Evolutionary conservation across 352 stramenopile genomes (phyloP).

Genomic region (Hyaloperonospora brassicae): DNA sequence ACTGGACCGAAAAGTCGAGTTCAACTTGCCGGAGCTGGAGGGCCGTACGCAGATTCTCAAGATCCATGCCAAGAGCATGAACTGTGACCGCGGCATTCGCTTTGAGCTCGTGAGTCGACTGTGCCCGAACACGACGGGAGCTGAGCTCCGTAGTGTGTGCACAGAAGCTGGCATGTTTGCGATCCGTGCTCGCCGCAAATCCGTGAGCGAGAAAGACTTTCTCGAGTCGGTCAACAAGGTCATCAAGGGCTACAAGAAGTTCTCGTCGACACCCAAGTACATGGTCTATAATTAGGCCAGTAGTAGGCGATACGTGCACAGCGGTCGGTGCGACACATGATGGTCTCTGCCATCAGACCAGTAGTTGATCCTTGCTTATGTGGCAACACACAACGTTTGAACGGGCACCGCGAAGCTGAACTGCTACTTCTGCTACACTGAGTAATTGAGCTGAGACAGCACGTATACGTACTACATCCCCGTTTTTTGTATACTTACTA

Average conservation of each 20-base stretch:
- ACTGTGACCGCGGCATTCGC: constrained; percentile 96
- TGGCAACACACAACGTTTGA: not conserved
- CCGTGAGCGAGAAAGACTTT: constrained; percentile 99
- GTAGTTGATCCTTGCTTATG: not conserved
- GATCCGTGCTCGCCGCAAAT: constrained; percentile 97
- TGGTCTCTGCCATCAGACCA: no score
- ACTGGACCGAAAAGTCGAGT: constrained; percentile 99
- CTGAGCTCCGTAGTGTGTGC: constrained; percentile 96
- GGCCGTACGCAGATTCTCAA: constrained; percentile 98
- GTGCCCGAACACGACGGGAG: constrained; percentile 98
- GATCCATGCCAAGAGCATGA: constrained; percentile 99
- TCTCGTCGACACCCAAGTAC: constrained; percentile 99
- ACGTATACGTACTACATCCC: no score
- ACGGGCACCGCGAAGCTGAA: no score
- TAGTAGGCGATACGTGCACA: no score
- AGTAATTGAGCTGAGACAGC: no score
- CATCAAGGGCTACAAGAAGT: constrained; percentile 99
- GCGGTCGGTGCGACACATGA: no score
- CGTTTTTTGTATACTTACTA: no score
- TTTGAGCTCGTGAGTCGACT: constrained; percentile 97
- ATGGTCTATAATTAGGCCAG: constrained; percentile 98
- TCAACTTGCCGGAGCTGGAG: constrained; percentile 97
- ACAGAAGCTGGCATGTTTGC: constrained; percentile 98
- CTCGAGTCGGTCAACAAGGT: constrained; percentile 99
- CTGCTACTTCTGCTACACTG: no score